phyloP scores from a whole-genome alignment of 306 rosid species.

The Cicer cuneatum region DNA sequence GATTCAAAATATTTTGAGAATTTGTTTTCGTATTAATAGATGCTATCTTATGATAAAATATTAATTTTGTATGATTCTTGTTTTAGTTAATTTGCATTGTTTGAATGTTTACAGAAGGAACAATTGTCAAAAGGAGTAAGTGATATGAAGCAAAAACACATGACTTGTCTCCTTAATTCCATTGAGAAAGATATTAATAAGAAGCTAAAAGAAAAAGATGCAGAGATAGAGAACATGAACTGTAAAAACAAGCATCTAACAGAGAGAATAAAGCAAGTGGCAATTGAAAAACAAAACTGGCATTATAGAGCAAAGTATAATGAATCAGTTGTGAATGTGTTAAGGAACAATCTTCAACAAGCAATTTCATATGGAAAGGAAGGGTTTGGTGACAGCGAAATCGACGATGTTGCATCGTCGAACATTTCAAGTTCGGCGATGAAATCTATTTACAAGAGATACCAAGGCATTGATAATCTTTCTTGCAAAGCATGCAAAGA shows the following conservation, averaged over 20 bases:
- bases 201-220: slow-evolving; percentile 74
- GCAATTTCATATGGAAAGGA: slow-evolving; percentile 91
- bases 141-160: slow-evolving; percentile 83
- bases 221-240: slow-evolving; percentile 82
- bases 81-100: slow-evolving; percentile 13
- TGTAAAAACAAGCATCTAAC: slow-evolving; percentile 40
- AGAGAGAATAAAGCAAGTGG: slow-evolving; percentile 79
- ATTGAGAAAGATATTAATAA: slow-evolving; percentile 72
- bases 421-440: slow-evolving; percentile 45
- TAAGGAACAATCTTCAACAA: slow-evolving; percentile 82
- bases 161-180: slow-evolving; percentile 60
- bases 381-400: slow-evolving; percentile 95
- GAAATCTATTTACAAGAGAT: slow-evolving; percentile 48
- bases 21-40: too few species aligned
- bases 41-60: slow-evolving; percentile 3
- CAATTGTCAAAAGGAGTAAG: slow-evolving; percentile 76
- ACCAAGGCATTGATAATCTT: slow-evolving; percentile 55
- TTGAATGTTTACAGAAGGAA: slow-evolving; percentile 66
- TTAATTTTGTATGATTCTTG: slow-evolving; percentile 11
- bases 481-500: slow-evolving; percentile 71
- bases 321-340: slow-evolving; percentile 78
- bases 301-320: slow-evolving; percentile 83
- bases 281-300: slow-evolving; percentile 85
- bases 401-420: slow-evolving; percentile 75
- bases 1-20: not conserved